Percentiles rank a stretch among this genome's conserved stretches.
Conservation (phyloP, 306 rosid genomes). For the Prunus persica region DNA sequence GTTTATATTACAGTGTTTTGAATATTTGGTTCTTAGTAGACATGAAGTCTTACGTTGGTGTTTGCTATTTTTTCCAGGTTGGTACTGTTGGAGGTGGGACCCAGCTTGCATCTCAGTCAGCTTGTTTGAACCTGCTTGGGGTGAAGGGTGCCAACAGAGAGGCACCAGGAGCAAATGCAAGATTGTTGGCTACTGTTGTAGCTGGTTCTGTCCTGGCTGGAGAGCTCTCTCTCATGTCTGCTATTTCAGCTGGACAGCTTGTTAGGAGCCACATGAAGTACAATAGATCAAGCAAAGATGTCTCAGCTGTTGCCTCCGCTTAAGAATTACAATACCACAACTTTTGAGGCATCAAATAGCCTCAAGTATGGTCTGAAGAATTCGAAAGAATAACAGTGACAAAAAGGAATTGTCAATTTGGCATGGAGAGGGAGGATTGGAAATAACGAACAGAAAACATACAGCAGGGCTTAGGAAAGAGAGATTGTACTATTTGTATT, state of each 20-base stretch:
- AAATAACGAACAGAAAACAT: slow-evolving; percentile 14
- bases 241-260: slow-evolving; percentile 88
- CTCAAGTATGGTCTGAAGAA: background rate
- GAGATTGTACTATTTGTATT: slow-evolving; percentile 23
- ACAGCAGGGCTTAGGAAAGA: slow-evolving; percentile 4
- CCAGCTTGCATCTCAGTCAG: slow-evolving; percentile 91
- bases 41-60: background rate
- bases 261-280: slow-evolving; percentile 92
- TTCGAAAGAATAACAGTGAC: background rate
- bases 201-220: slow-evolving; percentile 92
- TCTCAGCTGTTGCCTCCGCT: slow-evolving; percentile 37
- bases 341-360: background rate
- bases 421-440: slow-evolving; percentile 1
- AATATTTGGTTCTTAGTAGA: background rate
- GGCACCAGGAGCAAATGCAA: slow-evolving; percentile 67
- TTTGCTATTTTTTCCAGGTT: slow-evolving; percentile 42
- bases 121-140: slow-evolving; percentile 83
- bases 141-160: slow-evolving; percentile 88
- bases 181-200: slow-evolving; percentile 65
- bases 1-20: background rate
- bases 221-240: slow-evolving; percentile 93
- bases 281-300: slow-evolving; percentile 77
- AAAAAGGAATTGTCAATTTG: background rate
- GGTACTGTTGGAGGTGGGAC: slow-evolving; percentile 99
- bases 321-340: slow-evolving; percentile 11